Conservation (phyloP, 2,329 filamentous ascomycete species). For the Fusarium proliferatum region DNA sequence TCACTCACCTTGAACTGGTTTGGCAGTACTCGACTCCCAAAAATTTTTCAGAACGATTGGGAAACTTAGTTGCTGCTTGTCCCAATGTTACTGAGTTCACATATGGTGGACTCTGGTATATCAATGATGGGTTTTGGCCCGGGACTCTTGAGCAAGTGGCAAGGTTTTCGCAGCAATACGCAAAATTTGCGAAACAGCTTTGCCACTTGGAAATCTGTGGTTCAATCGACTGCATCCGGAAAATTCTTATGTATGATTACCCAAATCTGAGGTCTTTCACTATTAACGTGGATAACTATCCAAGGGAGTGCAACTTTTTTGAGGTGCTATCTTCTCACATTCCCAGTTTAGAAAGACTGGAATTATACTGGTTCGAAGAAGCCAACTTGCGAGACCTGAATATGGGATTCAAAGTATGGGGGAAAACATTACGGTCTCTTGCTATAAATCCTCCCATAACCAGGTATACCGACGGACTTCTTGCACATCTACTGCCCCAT, state of each 20-base stretch:
- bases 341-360: conserved; percentile 1
- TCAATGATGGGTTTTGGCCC: no score
- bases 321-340: not conserved
- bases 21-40: not conserved
- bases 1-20: not conserved
- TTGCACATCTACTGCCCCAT: not conserved
- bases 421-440: conserved; percentile 3
- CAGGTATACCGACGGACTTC: not conserved
- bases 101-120: not conserved
- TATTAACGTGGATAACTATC: not conserved
- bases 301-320: not conserved
- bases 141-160: not conserved
- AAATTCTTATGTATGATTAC: not conserved
- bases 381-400: not conserved
- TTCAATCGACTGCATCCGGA: not conserved
- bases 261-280: not conserved
- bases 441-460: not conserved
- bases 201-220: not conserved
- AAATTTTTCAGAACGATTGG: not conserved
- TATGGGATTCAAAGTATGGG: conserved; percentile 13
- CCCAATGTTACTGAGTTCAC: not conserved
- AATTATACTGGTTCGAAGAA: not conserved
- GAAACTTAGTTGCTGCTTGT: not conserved
- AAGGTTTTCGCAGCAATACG: not conserved
- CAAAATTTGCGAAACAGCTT: not conserved